A percentile compares a stretch with the other conserved stretches of the same genome.
These are phyloP conservation scores for Cyberlindnera americana DNA, from an alignment of 805 yeast genomes.

Conservation along the genomic window DNA sequence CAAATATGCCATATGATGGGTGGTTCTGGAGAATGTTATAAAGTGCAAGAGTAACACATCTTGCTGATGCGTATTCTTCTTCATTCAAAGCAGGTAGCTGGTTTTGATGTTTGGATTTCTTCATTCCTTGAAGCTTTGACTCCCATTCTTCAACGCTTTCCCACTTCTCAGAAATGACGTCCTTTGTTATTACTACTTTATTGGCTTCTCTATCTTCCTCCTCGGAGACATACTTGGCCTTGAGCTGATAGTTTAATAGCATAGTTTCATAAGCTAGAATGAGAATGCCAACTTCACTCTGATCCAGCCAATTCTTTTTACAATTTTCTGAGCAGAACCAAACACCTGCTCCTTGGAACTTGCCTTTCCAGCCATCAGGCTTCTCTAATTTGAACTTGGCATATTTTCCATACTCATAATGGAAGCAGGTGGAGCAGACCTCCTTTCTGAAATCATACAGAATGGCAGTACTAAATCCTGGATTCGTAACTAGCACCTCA, in stretches of 20 bases:
- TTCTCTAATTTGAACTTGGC: constrained; percentile 38
- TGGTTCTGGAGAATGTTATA: constrained; percentile 29
- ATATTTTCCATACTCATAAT: constrained; percentile 43
- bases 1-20: constrained; percentile 29
- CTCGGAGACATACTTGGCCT: constrained; percentile 28
- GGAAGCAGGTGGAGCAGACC: constrained; percentile 54
- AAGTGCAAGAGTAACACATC: constrained; percentile 42
- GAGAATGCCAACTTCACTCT: constrained; percentile 37
- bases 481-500: constrained; percentile 34
- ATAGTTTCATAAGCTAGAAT: constrained; percentile 33
- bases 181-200: constrained; percentile 14
- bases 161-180: constrained; percentile 36
- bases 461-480: constrained; percentile 47
- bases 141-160: constrained; percentile 37
- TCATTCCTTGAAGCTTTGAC: constrained; percentile 29
- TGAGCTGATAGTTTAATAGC: constrained; percentile 20
- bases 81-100: constrained; percentile 45
- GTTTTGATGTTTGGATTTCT: constrained; percentile 33
- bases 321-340: constrained; percentile 56
- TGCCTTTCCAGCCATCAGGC: constrained; percentile 13
- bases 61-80: constrained; percentile 49
- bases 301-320: constrained; percentile 30
- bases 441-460: constrained; percentile 56
- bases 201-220: constrained; percentile 11
- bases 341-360: constrained; percentile 38